Conservation (phyloP, 768 basidiomycete species). For the Lactifluus echinatus region DNA sequence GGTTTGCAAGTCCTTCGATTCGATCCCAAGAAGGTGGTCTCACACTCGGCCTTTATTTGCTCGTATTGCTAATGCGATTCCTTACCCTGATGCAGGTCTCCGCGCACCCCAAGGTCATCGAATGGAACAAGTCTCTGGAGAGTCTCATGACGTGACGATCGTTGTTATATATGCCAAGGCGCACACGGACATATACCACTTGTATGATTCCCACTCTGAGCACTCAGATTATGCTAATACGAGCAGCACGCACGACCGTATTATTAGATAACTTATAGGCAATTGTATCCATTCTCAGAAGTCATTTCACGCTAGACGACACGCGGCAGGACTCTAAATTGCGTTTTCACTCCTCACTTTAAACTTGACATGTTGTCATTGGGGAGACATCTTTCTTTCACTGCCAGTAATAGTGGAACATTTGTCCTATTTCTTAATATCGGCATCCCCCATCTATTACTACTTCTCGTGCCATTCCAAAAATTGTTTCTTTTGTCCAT, state of each 20-base stretch:
- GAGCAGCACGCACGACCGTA: background rate
- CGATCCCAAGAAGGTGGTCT: conserved; percentile 40
- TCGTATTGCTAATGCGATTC: background rate
- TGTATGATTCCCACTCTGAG: background rate
- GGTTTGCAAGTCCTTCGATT: conserved; percentile 48
- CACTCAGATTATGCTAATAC: background rate
- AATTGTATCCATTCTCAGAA: background rate
- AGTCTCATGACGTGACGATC: background rate
- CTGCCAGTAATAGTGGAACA: no score
- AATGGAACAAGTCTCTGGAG: conserved; percentile 33
- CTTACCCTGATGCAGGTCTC: conserved; percentile 27
- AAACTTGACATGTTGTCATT: background rate
- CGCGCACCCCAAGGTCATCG: conserved; percentile 37
- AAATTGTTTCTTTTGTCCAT: no score
- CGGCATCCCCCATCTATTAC: no score
- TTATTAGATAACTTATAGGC: conserved; percentile 11
- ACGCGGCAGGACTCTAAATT: background rate
- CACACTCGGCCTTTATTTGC: background rate
- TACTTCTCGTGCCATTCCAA: no score
- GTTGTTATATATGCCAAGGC: background rate
- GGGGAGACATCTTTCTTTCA: background rate
- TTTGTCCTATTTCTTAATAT: no score
- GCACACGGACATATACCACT: background rate
- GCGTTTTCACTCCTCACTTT: background rate
- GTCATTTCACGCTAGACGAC: background rate